phyloP scores from a whole-genome alignment of 345 rosid genomes.

The Trapa incisa region DNA sequence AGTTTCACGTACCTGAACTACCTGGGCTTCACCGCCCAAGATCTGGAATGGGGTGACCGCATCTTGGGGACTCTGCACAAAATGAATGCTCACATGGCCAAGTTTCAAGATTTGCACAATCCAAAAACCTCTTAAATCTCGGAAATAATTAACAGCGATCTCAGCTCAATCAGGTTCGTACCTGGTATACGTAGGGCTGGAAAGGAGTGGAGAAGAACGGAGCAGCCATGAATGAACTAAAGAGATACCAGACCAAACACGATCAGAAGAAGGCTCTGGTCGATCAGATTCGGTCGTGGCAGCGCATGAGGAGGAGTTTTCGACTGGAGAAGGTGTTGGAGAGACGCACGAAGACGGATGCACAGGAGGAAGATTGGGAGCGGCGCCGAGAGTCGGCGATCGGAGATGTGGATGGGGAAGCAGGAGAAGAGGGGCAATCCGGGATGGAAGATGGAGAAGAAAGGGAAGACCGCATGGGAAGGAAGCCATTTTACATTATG shows the following conservation, averaged over 20 bases:
- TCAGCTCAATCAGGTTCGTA: slow-evolving; percentile 6
- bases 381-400: too few relatives aligned
- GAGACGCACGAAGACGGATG: too few relatives aligned
- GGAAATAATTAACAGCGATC: background rate
- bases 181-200: slow-evolving; percentile 99
- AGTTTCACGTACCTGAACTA: slow-evolving; percentile 58
- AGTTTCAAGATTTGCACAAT: background rate
- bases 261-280: background rate
- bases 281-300: background rate
- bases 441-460: too few relatives aligned
- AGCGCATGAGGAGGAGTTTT: too few relatives aligned
- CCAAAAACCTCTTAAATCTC: background rate
- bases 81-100: background rate
- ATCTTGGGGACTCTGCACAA: slow-evolving; percentile 72
- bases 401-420: too few relatives aligned
- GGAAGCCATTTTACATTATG: too few relatives aligned
- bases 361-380: too few relatives aligned
- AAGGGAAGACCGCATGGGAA: too few relatives aligned
- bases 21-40: slow-evolving; percentile 97
- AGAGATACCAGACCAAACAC: background rate
- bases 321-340: too few relatives aligned
- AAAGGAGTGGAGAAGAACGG: slow-evolving; percentile 96
- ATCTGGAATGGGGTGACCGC: slow-evolving; percentile 78
- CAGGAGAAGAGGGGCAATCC: too few relatives aligned
- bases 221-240: slow-evolving; percentile 54